Evolutionary conservation across 768 basidiomycete species (phyloP).

Genomic region (Infundibulicybe gibba): DNA sequence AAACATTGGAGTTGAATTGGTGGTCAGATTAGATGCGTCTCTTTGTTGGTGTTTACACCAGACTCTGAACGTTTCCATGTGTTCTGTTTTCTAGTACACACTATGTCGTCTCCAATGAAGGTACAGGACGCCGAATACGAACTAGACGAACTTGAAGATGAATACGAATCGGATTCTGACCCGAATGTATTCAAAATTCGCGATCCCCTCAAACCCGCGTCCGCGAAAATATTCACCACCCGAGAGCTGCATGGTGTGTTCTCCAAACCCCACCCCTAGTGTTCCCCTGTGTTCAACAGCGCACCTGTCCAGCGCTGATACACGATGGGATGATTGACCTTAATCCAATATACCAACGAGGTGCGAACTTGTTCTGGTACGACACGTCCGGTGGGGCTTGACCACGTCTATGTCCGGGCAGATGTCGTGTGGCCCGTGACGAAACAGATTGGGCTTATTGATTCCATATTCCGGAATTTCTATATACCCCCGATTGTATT

Average conservation of each 20-base stretch:
- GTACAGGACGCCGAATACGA: constrained; percentile 29
- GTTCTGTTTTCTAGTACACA: no score
- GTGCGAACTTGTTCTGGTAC: constrained; percentile 24
- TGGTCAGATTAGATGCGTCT: no score
- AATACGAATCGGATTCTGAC: constrained; percentile 36
- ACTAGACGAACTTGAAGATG: constrained; percentile 44
- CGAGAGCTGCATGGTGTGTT: constrained; percentile 43
- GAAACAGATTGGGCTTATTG: constrained; percentile 71
- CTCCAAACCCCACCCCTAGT: background rate
- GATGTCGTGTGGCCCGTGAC: constrained; percentile 74
- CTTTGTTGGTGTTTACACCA: no score
- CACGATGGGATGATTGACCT: constrained; percentile 71
- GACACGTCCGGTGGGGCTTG: no score
- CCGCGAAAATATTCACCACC: constrained; percentile 38
- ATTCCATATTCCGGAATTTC: constrained; percentile 75
- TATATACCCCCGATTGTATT: constrained; percentile 82
- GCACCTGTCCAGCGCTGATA: constrained; percentile 43
- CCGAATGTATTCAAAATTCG: constrained; percentile 38
- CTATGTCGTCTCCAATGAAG: constrained; percentile 5
- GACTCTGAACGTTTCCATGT: no score
- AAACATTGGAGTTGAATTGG: no score
- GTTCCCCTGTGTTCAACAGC: background rate
- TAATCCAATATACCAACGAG: constrained; percentile 71
- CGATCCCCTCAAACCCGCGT: constrained; percentile 35
- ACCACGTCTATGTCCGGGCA: constrained; percentile 19